Conservation (phyloP, 768 basidiomycete species). For the Pleurotus platypus region DNA sequence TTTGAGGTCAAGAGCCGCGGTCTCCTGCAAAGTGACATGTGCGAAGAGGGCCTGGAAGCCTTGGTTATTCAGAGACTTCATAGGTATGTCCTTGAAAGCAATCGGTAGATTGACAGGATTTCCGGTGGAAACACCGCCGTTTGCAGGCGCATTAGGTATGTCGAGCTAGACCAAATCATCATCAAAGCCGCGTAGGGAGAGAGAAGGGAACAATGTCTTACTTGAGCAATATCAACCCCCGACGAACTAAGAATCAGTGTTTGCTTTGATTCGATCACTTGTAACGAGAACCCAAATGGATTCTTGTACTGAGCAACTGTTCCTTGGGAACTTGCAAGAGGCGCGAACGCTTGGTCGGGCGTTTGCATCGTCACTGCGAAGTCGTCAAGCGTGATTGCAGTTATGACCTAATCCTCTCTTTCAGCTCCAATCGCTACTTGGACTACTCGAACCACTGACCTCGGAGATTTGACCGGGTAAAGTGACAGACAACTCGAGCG, state of each 20-base stretch:
- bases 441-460: constrained; percentile 23
- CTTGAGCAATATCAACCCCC: constrained; percentile 51
- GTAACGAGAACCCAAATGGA: constrained; percentile 74
- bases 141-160: constrained; percentile 43
- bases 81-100: constrained; percentile 50
- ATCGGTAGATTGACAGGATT: constrained; percentile 59
- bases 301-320: constrained; percentile 63
- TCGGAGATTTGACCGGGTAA: constrained; percentile 59
- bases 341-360: constrained; percentile 53
- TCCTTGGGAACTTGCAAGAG: constrained; percentile 52
- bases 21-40: constrained; percentile 47
- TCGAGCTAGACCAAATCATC: constrained; percentile 33
- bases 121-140: constrained; percentile 68
- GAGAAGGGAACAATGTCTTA: constrained; percentile 21
- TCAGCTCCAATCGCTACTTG: constrained; percentile 4
- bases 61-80: constrained; percentile 49
- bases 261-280: constrained; percentile 54
- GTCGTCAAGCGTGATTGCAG: constrained; percentile 59
- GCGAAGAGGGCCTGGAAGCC: constrained; percentile 59
- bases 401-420: constrained; percentile 42
- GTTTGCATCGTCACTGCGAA: constrained; percentile 49
- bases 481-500: constrained; percentile 54
- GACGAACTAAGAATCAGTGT: constrained; percentile 46
- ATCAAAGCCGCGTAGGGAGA: background rate
- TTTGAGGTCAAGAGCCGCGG: constrained; percentile 43